Base-by-base conservation (phyloP, 257 asterid genomes). In the Solanum dulcamara region DNA sequence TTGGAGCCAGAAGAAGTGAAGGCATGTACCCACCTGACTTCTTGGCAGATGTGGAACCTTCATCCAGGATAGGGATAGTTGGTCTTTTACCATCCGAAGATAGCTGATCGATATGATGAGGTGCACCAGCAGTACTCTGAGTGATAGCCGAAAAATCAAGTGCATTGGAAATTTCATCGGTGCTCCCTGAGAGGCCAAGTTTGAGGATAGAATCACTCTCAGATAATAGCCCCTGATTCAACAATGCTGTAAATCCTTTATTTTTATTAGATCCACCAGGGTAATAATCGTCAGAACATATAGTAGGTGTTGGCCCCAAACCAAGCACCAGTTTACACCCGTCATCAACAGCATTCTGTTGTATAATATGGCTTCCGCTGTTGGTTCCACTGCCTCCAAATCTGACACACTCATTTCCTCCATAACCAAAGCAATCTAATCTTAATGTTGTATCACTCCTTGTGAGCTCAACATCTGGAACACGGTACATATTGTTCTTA, bases 11-110 rank as follows among this genome's bases (percentile, higher is more conserved):
- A 86, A 93, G 90, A 67, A 96, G 97, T 4, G 91, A 89, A 9
- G 95, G 91, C 92, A 96, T 94, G 85, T 93, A 96, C 68, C 98
- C 99, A 42, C 97, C 98, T 0, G 98, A 93, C 90, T 90, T 93
- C 94, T 92, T 96, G 79, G 97, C 99, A 17, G 99, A 93, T 17
- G 99, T 95, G 44, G 99, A 96, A 81, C 99, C 99, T 92, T 95
- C 99, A 35, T 96, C 99, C 38, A 88, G 91, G 67, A 92, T 88
- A 33, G 92, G 94, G 79, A 88, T 32, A 2, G 83, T 82, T 44
- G 71, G 68, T 83, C 89, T 87, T 44, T 83, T 87, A 35, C 92
- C 91, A 86, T 17, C 90, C 2, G 85, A 81, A 66, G 88, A 84
- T 15, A 84, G 86, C 72, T 85, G 91, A 89, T 89, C 89, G 9